phyloP scores from a whole-genome alignment of 2,329 filamentous ascomycete genomes.

The Aspergillus glaucus region DNA sequence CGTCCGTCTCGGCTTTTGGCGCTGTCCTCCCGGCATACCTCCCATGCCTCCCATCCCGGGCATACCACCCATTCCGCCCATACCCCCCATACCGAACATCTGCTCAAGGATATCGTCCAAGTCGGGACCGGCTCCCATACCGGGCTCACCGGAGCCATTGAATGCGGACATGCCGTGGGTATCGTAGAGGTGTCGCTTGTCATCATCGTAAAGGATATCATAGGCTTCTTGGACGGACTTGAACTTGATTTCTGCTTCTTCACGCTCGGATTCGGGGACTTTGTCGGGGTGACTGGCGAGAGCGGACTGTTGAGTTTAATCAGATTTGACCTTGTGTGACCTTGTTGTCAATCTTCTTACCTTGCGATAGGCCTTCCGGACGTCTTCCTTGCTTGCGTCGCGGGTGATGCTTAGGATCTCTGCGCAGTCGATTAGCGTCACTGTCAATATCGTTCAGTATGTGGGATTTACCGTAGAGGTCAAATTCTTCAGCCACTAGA shows the following conservation, averaged over 20 bases:
- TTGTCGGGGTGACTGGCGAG: conserved; percentile 92
- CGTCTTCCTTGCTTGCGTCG: conserved; percentile 67
- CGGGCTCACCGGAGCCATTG: conserved; percentile 65
- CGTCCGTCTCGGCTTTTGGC: conserved; percentile 53
- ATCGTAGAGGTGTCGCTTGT: conserved; percentile 89
- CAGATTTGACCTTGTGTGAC: background rate
- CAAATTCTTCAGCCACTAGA: conserved; percentile 40
- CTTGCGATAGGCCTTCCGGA: conserved; percentile 96
- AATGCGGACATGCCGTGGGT: conserved; percentile 94
- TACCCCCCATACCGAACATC: conserved; percentile 61
- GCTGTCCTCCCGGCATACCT: conserved; percentile 22
- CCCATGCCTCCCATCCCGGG: conserved; percentile 53
- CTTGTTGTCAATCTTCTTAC: conserved; percentile 40
- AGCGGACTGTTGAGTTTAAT: conserved; percentile 56
- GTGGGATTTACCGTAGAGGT: conserved; percentile 54
- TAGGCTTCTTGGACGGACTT: conserved; percentile 91
- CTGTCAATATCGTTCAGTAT: background rate
- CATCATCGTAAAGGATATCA: conserved; percentile 93
- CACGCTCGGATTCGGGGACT: conserved; percentile 76
- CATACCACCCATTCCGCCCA: conserved; percentile 52
- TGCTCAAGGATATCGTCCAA: conserved; percentile 88
- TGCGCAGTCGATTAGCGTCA: conserved; percentile 32
- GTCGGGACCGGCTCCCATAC: conserved; percentile 58
- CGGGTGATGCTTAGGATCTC: conserved; percentile 73
- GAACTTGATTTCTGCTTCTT: conserved; percentile 83